Base-by-base conservation (phyloP, 768 basidiomycete genomes). In the Trametes cubensis region DNA sequence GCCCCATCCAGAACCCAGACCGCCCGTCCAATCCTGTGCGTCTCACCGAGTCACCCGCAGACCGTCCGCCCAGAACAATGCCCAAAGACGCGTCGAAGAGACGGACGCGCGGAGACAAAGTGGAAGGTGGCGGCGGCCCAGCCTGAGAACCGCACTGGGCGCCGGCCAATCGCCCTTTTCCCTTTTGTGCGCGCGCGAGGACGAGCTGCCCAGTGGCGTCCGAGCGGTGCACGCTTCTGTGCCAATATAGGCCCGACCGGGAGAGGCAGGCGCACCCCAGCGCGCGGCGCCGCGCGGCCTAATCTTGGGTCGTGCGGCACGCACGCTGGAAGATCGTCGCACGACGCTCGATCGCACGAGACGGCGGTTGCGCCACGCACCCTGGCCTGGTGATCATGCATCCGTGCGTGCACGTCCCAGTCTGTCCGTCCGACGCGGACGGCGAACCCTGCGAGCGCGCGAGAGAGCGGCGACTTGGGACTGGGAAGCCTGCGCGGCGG, bases 301-400 rank as follows among this genome's bases (percentile, higher is more conserved):
- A 42, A 59, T 59, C 58, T 50, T 51, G 58, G 55, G 44, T 34
- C 55, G 55, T 34, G 44, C 25, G 21, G 45, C 45, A 40, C 45
- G 44, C 47, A 34, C 34, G 55, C 55, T 38, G 41, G 45, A 40
- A 30, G 58, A 59, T 59, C 58, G 58, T 52, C 58, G 58, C 26
- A n/a, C 41, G 58, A 26, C 10, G 58, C 20, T 42, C 39, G 41
- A 44, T 59, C 42, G 28, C 23, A 51, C 41, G 58, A 23, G 49
- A 10, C 8, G 14, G 2, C 26, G 26, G 48, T 4, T 15, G 20
- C 15, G 34, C 15, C 41, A 25, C 25, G 14, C 48, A 18, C 48
- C 15, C 4, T 49, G 48, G 48, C 45, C 21, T 30, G 28, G 41
- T 39, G 41, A 41, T 54, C 53, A 42, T 44, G 58, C 58, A 40